These are phyloP conservation scores for Aspergillus bombycis DNA, from an alignment of 2,329 filamentous ascomycete species.

Conservation along the genomic window DNA sequence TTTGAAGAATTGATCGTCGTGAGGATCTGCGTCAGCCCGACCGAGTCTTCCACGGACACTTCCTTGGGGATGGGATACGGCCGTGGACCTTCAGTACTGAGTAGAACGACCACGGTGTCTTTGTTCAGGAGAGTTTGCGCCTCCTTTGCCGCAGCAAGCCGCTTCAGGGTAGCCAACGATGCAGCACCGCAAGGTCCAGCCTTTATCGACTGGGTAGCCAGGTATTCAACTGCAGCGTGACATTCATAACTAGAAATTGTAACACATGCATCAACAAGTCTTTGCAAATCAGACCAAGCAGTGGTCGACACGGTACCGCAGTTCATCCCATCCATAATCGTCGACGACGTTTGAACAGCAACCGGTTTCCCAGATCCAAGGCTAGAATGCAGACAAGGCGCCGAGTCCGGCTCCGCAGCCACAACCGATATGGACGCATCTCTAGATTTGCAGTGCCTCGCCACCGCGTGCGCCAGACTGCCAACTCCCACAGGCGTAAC, in stretches of 20 bases:
- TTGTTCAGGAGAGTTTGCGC: conserved; percentile 40
- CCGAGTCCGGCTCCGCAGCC: conserved; percentile 71
- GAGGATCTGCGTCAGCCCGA: conserved; percentile 49
- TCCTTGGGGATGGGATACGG: conserved; percentile 53
- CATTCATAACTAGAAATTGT: conserved; percentile 65
- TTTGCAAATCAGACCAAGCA: conserved; percentile 64
- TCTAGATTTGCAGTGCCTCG: conserved; percentile 63
- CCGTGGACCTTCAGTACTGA: conserved; percentile 67
- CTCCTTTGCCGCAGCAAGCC: conserved; percentile 40
- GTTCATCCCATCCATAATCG: conserved; percentile 75
- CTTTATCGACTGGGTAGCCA: conserved; percentile 52
- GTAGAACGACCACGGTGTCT: conserved; percentile 64
- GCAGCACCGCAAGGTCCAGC: conserved; percentile 68
- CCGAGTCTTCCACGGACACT: conserved; percentile 47
- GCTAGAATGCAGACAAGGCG: conserved; percentile 56
- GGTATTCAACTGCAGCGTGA: conserved; percentile 60
- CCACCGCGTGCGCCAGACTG: conserved; percentile 71
- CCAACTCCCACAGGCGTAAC: conserved; percentile 74
- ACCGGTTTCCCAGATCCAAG: conserved; percentile 52
- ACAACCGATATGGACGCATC: conserved; percentile 52
- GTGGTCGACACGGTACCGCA: conserved; percentile 69
- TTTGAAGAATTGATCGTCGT: conserved; percentile 56
- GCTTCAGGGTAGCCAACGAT: conserved; percentile 57
- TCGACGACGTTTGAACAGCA: conserved; percentile 59
- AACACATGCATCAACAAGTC: conserved; percentile 63